phyloP scores from a whole-genome alignment of 345 rosid genomes.

The Durio zibethinus region DNA sequence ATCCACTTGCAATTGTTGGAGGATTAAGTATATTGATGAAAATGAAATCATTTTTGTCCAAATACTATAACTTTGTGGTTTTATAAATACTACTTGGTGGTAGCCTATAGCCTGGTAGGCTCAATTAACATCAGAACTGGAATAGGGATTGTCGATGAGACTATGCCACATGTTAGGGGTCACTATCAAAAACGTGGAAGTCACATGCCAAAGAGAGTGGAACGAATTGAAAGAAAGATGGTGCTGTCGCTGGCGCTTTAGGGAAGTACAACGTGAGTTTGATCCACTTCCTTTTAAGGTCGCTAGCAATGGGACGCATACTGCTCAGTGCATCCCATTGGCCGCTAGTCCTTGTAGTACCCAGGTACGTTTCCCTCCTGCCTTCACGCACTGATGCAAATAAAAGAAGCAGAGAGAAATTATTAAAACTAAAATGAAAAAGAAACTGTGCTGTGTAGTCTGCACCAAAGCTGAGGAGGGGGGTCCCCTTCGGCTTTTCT shows the following conservation, averaged over 20 bases:
- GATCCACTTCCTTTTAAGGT: slow-evolving; percentile 21
- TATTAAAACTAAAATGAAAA: not conserved
- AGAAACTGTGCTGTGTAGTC: not conserved
- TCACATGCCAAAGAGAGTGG: slow-evolving; percentile 26
- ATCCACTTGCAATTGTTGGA: not conserved
- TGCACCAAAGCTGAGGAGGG: not conserved
- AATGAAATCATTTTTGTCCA: not conserved
- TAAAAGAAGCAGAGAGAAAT: not conserved
- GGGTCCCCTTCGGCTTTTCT: not conserved
- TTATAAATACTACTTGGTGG: not conserved
- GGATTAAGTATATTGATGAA: not conserved
- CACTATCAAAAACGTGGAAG: slow-evolving; percentile 20
- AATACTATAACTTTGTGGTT: not conserved
- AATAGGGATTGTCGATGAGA: slow-evolving; percentile 2
- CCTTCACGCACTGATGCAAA: slow-evolving; percentile 13
- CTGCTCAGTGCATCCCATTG: slow-evolving; percentile 16
- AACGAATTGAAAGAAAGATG: slow-evolving; percentile 18
- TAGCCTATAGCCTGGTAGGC: not conserved
- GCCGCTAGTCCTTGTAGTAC: slow-evolving; percentile 10
- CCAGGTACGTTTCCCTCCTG: slow-evolving; percentile 7
- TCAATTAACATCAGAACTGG: not conserved
- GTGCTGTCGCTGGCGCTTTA: not conserved
- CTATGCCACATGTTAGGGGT: slow-evolving; percentile 13
- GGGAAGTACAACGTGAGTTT: slow-evolving; percentile 19
- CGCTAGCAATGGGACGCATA: slow-evolving; percentile 13